Base-by-base conservation (phyloP, 768 basidiomycete genomes). In the Boletus sp. region DNA sequence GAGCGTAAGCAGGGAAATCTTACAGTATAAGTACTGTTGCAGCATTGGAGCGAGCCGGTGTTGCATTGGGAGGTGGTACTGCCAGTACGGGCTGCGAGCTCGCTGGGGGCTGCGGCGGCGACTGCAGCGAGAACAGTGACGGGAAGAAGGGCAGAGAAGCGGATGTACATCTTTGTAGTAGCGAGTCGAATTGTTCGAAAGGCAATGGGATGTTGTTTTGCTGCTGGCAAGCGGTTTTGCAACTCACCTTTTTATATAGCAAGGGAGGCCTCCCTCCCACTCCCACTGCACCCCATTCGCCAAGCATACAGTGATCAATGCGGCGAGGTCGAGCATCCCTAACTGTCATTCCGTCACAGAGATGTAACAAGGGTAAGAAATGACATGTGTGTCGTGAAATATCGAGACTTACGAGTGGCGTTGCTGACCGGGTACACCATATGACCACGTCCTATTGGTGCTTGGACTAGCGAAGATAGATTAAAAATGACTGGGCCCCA, bases 1-100 rank as follows among this genome's bases (percentile, higher is more conserved):
- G 15, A 11, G 11, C 2, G n/a, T 14, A 5, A 17, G 8, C 1
- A 17, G 2, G 1, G 8, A n/a, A n/a, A n/a, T n/a, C n/a, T n/a
- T n/a, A n/a, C n/a, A n/a, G n/a, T n/a, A n/a, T n/a, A n/a, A n/a
- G 50, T 52, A 1, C 5, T 41, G 17, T n/a, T 9, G 39, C 63
- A 64, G 40, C 63, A 64, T 10, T 47, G 37, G 1, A 48, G 15
- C 0, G 35, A 2, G 0, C 63, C 62, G 3, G 62, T 61, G 32
- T 40, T 23, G 17, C 62, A 64, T 14, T 4, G 2, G 4, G 40
- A 9, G 11, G 42, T 30, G n/a, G n/a, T n/a, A n/a, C n/a, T n/a
- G n/a, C n/a, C n/a, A n/a, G n/a, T n/a, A n/a, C 6, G 17, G 15
- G 35, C 8, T n/a, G n/a, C n/a, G n/a, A n/a, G n/a, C 17, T 4